Evolutionary conservation across 768 basidiomycete genomes (phyloP), one percentile per base, ranked within the genome.

Genomic region (Ramaria sp.): DNA sequence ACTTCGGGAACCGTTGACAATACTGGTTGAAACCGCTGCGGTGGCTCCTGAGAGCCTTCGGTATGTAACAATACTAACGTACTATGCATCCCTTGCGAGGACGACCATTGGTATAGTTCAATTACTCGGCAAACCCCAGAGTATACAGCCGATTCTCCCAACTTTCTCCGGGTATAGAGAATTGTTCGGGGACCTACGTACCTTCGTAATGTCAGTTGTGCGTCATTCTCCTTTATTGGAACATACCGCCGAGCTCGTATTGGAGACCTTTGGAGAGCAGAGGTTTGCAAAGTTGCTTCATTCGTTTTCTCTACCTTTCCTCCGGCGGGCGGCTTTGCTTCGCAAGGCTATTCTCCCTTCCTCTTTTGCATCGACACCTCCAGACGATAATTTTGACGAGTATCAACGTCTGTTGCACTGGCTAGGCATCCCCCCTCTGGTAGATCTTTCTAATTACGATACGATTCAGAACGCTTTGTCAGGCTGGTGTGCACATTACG

Each of bases 191-290:
- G 85, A 88, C 58, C 77, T 93, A 16, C 79, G 85, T 15, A 85
- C 88, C 78, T 91, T 92, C 66, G 89, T 89, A 72, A 87, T 88
- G 77, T 91, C 86, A 1, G 86, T 91, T 45, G 87, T 90, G 22
- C 83, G 90, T 2, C 90, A 93, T 63, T 92, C 88, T 0, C 87
- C 87, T 0, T 78, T 88, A 32, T 86, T 92, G 60, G 88, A 92
- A 58, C 88, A 88, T 61, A 88, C 83, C 0, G 85, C 88, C 3
- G 87, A 83, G 24, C 69, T 87, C 44, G 83, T 83, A 0, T 83
- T 94, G 51, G 81, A 85, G 41, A 78, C 82, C 3, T 84, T 91
- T 58, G 86, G 91, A 50, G 88, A 91, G 62, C 83, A 82, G 3
- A 75, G 85, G 36, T 85, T 97, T 45, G 85, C 93, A 62, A 89